These are phyloP conservation scores for Crassisporium funariophilum DNA, from an alignment of 768 basidiomycete species.

Conservation along the genomic window DNA sequence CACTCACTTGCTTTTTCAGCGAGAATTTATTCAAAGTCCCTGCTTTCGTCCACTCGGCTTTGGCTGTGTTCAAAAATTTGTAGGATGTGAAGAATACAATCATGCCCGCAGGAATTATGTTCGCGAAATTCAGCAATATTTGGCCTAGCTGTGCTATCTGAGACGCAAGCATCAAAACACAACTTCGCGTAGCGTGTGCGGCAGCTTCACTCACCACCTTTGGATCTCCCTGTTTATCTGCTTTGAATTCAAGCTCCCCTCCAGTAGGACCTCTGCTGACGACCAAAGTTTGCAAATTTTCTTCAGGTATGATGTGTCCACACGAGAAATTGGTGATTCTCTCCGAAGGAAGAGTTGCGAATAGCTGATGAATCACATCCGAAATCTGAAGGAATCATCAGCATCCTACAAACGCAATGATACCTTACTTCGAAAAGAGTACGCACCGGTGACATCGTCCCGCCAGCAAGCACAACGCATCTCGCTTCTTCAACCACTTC, in stretches of 20 bases:
- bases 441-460: constrained; percentile 96
- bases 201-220: constrained; percentile 66
- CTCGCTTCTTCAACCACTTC: constrained; percentile 83
- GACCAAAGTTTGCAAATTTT: constrained; percentile 77
- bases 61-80: constrained; percentile 70
- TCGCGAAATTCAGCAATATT: constrained; percentile 76
- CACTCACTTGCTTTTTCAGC: constrained; percentile 71
- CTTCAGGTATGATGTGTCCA: constrained; percentile 85
- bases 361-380: constrained; percentile 83
- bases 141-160: constrained; percentile 86
- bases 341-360: constrained; percentile 60
- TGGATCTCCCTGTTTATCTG: constrained; percentile 66
- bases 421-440: constrained; percentile 2
- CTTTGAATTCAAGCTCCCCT: constrained; percentile 78
- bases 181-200: too few relatives aligned
- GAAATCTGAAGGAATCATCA: constrained; percentile 61
- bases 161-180: not conserved
- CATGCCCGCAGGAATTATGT: constrained; percentile 81
- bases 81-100: constrained; percentile 97
- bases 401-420: not conserved
- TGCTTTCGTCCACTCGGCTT: constrained; percentile 62
- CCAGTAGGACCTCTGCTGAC: constrained; percentile 77
- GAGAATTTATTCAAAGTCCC: constrained; percentile 64
- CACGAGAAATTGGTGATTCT: constrained; percentile 85
- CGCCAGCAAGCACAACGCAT: constrained; percentile 90